Conservation (phyloP, 257 asterid species). For the Ocimum tenuiflorum region DNA sequence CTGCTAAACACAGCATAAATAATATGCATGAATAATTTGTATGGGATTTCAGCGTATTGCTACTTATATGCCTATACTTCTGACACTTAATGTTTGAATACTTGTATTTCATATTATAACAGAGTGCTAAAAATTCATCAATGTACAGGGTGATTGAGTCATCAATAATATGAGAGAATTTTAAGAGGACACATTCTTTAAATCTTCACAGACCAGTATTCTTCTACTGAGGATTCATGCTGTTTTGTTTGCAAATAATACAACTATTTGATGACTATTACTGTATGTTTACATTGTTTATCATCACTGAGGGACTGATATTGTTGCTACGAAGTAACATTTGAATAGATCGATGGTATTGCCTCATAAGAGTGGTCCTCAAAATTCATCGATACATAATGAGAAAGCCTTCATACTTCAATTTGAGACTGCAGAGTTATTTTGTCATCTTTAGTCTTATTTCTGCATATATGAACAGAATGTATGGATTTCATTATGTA, state of each 20-base stretch:
- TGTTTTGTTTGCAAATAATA: background rate
- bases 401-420: background rate
- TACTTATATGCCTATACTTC: no score
- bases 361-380: background rate
- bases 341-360: background rate
- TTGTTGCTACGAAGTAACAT: background rate
- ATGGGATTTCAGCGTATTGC: no score
- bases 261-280: background rate
- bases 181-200: background rate
- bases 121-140: background rate
- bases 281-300: no score
- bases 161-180: no score
- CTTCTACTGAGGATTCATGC: background rate
- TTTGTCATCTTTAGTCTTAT: background rate
- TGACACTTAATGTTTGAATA: no score
- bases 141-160: background rate
- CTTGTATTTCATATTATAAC: no score
- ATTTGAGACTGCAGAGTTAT: background rate
- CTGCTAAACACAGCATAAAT: no score
- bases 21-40: no score
- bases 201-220: background rate
- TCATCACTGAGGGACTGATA: background rate
- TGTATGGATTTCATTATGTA: background rate
- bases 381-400: background rate
- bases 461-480: background rate